Percentiles rank a stretch among this genome's conserved stretches.
These are phyloP conservation scores for Cynanchum wilfordii DNA, from an alignment of 257 asterid species.

Conservation along the genomic window DNA sequence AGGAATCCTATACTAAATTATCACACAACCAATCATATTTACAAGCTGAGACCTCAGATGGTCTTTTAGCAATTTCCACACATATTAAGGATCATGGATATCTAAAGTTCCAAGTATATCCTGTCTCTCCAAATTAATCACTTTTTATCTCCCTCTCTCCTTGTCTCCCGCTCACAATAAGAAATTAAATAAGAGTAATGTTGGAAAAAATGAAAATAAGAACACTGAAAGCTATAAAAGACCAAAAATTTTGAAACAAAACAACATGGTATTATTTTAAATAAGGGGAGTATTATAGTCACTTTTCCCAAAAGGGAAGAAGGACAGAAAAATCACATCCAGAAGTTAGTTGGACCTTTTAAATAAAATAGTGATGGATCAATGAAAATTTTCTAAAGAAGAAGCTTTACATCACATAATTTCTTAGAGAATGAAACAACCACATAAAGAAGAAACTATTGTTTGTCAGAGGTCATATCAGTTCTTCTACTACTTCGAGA, in stretches of 20 bases:
- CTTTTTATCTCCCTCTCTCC: no score
- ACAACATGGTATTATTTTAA: no score
- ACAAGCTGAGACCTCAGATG: background rate
- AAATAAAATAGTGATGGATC: background rate
- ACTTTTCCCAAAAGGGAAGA: background rate
- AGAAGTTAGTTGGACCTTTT: background rate
- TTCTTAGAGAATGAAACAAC: background rate
- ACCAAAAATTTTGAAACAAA: no score
- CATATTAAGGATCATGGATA: no score
- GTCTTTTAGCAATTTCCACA: no score
- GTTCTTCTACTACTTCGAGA: background rate
- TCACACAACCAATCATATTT: background rate
- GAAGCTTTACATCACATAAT: background rate
- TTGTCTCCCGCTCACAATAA: no score
- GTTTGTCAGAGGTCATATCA: conserved; percentile 2
- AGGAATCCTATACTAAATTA: background rate
- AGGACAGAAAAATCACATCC: background rate
- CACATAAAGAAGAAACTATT: background rate
- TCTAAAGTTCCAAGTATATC: no score
- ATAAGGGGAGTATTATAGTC: background rate
- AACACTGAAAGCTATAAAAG: no score
- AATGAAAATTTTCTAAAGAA: background rate
- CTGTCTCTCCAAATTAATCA: no score
- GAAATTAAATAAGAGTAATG: no score
- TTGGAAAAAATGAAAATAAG: no score